phyloP scores from a whole-genome alignment of 1,284 basidiomycete species.

The Trametes hirsuta region DNA sequence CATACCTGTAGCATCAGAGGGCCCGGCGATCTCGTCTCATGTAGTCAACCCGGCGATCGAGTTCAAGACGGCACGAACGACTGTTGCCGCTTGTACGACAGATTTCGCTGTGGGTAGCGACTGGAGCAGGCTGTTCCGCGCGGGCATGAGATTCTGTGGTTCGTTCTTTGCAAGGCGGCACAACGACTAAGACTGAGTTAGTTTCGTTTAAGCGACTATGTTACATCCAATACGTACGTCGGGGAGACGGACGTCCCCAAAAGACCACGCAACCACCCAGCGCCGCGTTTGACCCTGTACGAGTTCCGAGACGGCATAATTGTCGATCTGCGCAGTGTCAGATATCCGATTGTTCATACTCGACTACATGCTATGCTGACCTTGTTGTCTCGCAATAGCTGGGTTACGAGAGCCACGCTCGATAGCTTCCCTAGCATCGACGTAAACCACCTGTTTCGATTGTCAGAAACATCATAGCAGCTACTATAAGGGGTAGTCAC shows the following conservation, averaged over 20 bases:
- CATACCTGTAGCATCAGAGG: slow-evolving; percentile 23
- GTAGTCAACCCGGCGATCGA: slow-evolving; percentile 39
- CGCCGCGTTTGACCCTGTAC: slow-evolving; percentile 85
- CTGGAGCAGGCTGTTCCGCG: slow-evolving; percentile 55
- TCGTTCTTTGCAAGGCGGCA: slow-evolving; percentile 50
- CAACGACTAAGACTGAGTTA: slow-evolving; percentile 43
- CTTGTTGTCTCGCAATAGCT: slow-evolving; percentile 51
- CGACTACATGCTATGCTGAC: slow-evolving; percentile 40
- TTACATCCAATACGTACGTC: slow-evolving; percentile 60
- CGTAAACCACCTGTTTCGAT: slow-evolving; percentile 82
- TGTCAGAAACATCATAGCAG: background rate
- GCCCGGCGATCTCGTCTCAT: background rate
- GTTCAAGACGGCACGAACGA: slow-evolving; percentile 36
- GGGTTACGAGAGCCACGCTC: slow-evolving; percentile 68
- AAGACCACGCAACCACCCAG: slow-evolving; percentile 91
- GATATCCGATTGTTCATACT: background rate
- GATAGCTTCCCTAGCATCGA: slow-evolving; percentile 89
- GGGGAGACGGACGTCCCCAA: slow-evolving; percentile 61
- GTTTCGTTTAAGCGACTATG: slow-evolving; percentile 2
- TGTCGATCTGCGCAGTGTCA: slow-evolving; percentile 62
- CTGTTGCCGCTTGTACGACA: slow-evolving; percentile 14
- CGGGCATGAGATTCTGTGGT: slow-evolving; percentile 54
- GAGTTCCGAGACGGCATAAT: slow-evolving; percentile 85
- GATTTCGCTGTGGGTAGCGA: slow-evolving; percentile 34
- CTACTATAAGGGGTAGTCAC: slow-evolving; percentile 36